Evolutionary conservation across 139 green algal genomes (phyloP).

Genomic region (Micromonas commoda): DNA sequence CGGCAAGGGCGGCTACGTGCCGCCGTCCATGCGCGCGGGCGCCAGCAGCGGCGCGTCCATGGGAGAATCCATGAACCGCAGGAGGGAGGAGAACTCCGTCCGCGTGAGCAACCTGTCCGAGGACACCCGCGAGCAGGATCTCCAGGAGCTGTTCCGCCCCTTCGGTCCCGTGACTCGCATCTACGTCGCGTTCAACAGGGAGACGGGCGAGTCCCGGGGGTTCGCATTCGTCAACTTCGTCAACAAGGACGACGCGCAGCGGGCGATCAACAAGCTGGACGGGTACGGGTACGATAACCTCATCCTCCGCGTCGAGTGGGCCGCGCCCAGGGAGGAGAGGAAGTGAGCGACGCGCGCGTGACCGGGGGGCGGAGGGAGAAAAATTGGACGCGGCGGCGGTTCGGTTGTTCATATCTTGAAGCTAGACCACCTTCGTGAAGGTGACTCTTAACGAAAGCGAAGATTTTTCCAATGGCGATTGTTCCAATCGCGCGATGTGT

Average conservation of each 20-base stretch:
- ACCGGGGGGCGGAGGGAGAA: too few species aligned
- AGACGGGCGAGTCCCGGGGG: slow-evolving; percentile 82
- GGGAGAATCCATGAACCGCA: slow-evolving; percentile 59
- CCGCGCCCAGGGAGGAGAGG: slow-evolving; percentile 52
- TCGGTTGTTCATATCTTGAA: too few species aligned
- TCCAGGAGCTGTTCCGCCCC: slow-evolving; percentile 87
- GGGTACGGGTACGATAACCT: slow-evolving; percentile 97
- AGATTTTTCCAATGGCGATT: too few species aligned
- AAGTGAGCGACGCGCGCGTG: too few species aligned
- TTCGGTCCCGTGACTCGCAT: slow-evolving; percentile 88
- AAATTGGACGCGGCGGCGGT: too few species aligned
- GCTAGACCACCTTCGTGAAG: too few species aligned
- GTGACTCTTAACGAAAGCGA: too few species aligned
- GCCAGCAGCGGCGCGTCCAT: neutral
- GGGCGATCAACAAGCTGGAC: slow-evolving; percentile 85
- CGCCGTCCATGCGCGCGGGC: slow-evolving; percentile 61
- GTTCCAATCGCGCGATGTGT: too few species aligned
- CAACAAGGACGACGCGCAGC: slow-evolving; percentile 73
- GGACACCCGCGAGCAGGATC: slow-evolving; percentile 83
- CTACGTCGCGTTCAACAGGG: slow-evolving; percentile 91
- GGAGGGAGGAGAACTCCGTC: slow-evolving; percentile 88
- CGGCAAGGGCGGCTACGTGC: slow-evolving; percentile 68
- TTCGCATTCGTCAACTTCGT: slow-evolving; percentile 99
- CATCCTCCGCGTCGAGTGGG: slow-evolving; percentile 91
- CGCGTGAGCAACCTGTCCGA: slow-evolving; percentile 96